Evolutionary conservation across 176 grass and related monocot species (phyloP).

Genomic region (Dendrocalamus sinicus): DNA sequence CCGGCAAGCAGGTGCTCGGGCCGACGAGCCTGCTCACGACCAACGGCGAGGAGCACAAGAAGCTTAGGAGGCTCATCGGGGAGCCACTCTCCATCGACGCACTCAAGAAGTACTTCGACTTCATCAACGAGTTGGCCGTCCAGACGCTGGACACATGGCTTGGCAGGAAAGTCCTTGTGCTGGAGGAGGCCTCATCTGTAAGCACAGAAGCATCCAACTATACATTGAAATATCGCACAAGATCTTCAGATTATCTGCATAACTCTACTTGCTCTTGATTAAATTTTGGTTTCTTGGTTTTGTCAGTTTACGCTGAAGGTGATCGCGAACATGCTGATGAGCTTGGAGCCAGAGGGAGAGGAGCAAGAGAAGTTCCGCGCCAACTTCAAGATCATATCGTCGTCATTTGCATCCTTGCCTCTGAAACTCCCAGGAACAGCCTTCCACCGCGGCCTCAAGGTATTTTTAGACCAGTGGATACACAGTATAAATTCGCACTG

Average conservation of each 20-base stretch:
- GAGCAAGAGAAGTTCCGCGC: constrained; percentile 68
- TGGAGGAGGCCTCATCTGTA: constrained; percentile 63
- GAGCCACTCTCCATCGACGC: constrained; percentile 72
- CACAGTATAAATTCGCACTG: background rate
- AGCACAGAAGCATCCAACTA: background rate
- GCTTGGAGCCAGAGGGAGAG: constrained; percentile 61
- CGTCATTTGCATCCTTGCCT: constrained; percentile 69
- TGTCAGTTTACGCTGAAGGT: constrained; percentile 74
- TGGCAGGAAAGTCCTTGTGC: constrained; percentile 55
- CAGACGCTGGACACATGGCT: constrained; percentile 55
- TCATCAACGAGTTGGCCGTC: constrained; percentile 59
- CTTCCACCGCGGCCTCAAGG: constrained; percentile 63
- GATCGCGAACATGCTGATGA: constrained; percentile 76
- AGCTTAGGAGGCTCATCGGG: constrained; percentile 61
- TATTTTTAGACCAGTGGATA: background rate
- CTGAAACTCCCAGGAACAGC: constrained; percentile 64
- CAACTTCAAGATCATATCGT: constrained; percentile 76
- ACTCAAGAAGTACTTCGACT: constrained; percentile 57
- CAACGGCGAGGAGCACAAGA: constrained; percentile 73
- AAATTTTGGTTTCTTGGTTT: background rate
- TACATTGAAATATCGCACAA: background rate
- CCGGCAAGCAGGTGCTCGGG: constrained; percentile 70
- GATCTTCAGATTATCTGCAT: background rate
- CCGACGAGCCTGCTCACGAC: constrained; percentile 72
- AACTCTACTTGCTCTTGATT: background rate